Percentiles rank a stretch among this genome's conserved stretches.
phyloP scores from a whole-genome alignment of 441 rosid species.

The Erysimum cheiri region DNA sequence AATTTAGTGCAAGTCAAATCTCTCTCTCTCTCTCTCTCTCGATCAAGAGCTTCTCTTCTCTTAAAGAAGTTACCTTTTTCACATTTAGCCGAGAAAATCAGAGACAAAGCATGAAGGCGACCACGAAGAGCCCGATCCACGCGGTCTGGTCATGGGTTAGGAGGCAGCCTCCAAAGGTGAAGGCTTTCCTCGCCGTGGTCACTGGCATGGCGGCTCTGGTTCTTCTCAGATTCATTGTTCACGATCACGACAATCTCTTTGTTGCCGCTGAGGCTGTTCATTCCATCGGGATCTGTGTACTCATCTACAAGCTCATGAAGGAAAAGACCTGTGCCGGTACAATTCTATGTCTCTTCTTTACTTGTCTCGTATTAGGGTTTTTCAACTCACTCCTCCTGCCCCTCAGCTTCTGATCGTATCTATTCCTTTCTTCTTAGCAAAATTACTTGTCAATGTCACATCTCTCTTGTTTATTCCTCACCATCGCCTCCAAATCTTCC shows the following conservation, averaged over 20 bases:
- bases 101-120: slow-evolving; percentile 58
- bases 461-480: neutral
- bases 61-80: slow-evolving; percentile 20
- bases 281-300: slow-evolving; percentile 91
- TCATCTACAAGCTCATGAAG: slow-evolving; percentile 92
- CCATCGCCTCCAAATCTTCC: neutral
- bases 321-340: slow-evolving; percentile 98
- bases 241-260: slow-evolving; percentile 97
- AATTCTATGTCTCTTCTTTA: neutral
- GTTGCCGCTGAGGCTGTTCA: slow-evolving; percentile 99
- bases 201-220: slow-evolving; percentile 91
- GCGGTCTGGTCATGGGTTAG: slow-evolving; percentile 81
- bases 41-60: neutral
- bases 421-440: neutral
- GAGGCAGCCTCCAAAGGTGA: slow-evolving; percentile 96
- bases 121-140: slow-evolving; percentile 67
- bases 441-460: neutral
- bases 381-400: neutral
- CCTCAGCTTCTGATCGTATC: neutral
- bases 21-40: neutral
- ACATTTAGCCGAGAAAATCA: slow-evolving; percentile 31
- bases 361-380: slow-evolving; percentile 19
- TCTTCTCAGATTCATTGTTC: slow-evolving; percentile 86
- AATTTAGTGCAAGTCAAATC: too few relatives aligned
- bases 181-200: slow-evolving; percentile 92